Conservation (phyloP, 805 yeast species). For the Hanseniaspora opuntiae region DNA sequence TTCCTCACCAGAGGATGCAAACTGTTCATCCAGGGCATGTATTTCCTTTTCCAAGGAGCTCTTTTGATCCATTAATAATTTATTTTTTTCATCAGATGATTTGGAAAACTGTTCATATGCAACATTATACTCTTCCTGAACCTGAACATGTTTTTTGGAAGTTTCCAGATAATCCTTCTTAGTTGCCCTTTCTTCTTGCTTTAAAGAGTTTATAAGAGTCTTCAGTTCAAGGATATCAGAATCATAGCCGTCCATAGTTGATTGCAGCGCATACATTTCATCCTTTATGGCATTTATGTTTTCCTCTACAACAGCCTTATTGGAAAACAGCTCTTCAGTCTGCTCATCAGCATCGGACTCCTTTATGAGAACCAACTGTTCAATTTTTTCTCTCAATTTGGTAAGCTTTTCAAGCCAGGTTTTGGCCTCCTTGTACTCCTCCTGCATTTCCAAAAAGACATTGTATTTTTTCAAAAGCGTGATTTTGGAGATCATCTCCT, state of each 20-base stretch:
- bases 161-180: constrained; percentile 5
- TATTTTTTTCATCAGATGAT: constrained; percentile 18
- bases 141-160: constrained; percentile 15
- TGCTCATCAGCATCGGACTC: neutral
- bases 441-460: neutral
- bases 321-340: neutral
- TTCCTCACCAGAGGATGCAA: constrained; percentile 16
- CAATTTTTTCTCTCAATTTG: neutral
- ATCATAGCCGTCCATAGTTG: neutral
- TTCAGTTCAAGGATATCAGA: neutral
- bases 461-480: constrained; percentile 1
- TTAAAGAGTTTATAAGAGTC: neutral
- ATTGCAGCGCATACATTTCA: neutral
- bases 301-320: neutral
- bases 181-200: neutral
- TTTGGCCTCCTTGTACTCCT: neutral
- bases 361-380: neutral
- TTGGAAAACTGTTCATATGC: constrained; percentile 16
- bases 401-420: neutral
- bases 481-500: constrained; percentile 4
- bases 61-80: constrained; percentile 20
- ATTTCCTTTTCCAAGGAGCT: constrained; percentile 17
- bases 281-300: neutral
- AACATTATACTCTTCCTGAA: constrained; percentile 14
- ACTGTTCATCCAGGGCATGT: constrained; percentile 17